Evolutionary conservation across 2,329 filamentous ascomycete species (phyloP).

Genomic region (Fusarium clavum): DNA sequence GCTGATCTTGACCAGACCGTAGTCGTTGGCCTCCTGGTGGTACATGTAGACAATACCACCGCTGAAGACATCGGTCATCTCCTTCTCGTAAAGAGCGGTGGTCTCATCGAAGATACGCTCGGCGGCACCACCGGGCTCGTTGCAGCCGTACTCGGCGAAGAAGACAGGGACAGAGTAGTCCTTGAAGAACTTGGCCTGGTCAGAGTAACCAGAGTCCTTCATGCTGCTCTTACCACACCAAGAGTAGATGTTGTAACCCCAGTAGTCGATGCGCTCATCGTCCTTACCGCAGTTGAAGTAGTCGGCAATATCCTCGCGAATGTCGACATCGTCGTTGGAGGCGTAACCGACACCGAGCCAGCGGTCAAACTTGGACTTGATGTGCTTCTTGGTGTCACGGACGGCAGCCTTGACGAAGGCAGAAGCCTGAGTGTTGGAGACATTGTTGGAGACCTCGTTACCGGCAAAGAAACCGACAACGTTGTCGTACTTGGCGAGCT

Average conservation of each 20-base stretch:
- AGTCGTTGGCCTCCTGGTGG: conserved; percentile 91
- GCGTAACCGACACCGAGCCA: conserved; percentile 93
- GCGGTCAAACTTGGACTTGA: conserved; percentile 82
- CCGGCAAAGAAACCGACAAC: conserved; percentile 97
- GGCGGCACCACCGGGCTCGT: conserved; percentile 68
- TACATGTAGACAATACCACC: conserved; percentile 99
- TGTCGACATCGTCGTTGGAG: conserved; percentile 89
- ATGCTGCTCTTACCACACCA: conserved; percentile 93
- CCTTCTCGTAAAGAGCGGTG: conserved; percentile 78
- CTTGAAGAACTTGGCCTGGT: conserved; percentile 86
- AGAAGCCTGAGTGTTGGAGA: conserved; percentile 88
- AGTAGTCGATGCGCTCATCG: conserved; percentile 85
- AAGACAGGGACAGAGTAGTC: conserved; percentile 95
- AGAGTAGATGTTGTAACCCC: conserved; percentile 99
- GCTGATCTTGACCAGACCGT: conserved; percentile 76
- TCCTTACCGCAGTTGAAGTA: conserved; percentile 92
- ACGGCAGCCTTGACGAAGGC: conserved; percentile 98
- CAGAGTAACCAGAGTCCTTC: conserved; percentile 80
- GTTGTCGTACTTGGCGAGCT: conserved; percentile 85
- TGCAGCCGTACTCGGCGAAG: conserved; percentile 99
- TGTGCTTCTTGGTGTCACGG: conserved; percentile 95
- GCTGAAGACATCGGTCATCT: conserved; percentile 91
- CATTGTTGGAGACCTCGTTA: conserved; percentile 93
- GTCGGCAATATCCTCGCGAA: conserved; percentile 83
- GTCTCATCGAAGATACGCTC: conserved; percentile 89